A percentile compares a stretch with the other conserved stretches of the same genome.
Evolutionary conservation across 768 basidiomycete species (phyloP).

Genomic region (Saitozyma sp.): DNA sequence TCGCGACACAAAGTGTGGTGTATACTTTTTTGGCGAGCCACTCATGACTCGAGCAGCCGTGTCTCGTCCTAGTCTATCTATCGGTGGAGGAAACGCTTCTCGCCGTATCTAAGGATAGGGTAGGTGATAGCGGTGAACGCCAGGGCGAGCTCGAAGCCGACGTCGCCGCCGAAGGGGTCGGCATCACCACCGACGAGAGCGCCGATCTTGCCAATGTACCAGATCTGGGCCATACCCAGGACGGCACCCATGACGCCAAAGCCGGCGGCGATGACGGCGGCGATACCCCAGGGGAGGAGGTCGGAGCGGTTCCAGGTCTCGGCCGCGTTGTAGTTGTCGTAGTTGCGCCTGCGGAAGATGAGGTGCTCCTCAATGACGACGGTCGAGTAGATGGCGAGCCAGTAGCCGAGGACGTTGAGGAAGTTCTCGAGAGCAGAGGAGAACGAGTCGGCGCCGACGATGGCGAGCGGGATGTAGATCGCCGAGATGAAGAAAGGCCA

Average conservation of each 20-base stretch:
- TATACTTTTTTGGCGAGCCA: no score
- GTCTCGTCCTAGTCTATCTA: neutral
- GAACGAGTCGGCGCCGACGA: conserved; percentile 58
- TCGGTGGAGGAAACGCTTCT: conserved; percentile 51
- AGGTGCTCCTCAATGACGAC: conserved; percentile 60
- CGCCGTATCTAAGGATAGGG: conserved; percentile 58
- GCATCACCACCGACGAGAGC: conserved; percentile 55
- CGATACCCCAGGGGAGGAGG: conserved; percentile 54
- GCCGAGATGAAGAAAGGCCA: conserved; percentile 53
- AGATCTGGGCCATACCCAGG: conserved; percentile 59
- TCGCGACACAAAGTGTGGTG: no score
- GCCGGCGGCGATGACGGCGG: conserved; percentile 51
- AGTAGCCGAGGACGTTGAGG: conserved; percentile 53
- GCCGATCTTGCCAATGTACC: conserved; percentile 60
- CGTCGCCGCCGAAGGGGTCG: conserved; percentile 55
- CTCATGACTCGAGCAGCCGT: no score
- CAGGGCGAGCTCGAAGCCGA: conserved; percentile 61
- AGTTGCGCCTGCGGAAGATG: conserved; percentile 57
- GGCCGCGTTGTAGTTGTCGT: conserved; percentile 53
- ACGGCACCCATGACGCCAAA: conserved; percentile 57
- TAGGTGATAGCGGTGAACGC: conserved; percentile 59
- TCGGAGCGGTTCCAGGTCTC: conserved; percentile 49
- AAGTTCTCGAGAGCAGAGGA: conserved; percentile 56
- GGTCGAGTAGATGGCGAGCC: conserved; percentile 59
- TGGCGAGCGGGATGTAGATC: conserved; percentile 58